These are phyloP conservation scores for Wickerhamomyces bisporus DNA, from an alignment of 805 yeast genomes.

Conservation along the genomic window DNA sequence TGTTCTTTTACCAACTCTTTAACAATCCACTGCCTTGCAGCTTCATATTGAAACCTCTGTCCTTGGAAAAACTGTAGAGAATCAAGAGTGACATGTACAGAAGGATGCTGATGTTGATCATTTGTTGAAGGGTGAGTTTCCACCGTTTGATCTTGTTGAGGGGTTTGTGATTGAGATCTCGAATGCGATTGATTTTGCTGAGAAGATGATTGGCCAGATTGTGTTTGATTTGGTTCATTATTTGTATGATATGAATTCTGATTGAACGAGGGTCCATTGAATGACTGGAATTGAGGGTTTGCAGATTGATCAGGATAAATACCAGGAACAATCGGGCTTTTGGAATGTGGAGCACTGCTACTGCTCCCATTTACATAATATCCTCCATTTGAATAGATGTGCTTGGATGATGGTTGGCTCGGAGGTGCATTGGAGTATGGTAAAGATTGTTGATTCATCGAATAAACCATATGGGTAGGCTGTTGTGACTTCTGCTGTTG, in stretches of 20 bases:
- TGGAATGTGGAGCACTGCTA: not conserved
- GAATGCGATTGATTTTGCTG: no score
- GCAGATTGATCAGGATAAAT: not conserved
- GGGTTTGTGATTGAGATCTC: no score
- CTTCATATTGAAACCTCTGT: constrained; percentile 19
- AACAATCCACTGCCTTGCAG: constrained; percentile 11
- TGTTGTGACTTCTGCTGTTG: not conserved
- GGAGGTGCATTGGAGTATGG: not conserved
- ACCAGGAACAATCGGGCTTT: not conserved
- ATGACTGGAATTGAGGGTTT: not conserved
- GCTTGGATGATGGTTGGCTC: not conserved
- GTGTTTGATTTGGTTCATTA: not conserved
- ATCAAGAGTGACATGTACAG: no score
- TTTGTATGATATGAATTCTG: no score
- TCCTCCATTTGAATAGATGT: no score
- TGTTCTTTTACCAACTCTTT: constrained; percentile 14
- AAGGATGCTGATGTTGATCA: no score
- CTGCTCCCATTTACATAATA: no score
- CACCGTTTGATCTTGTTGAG: no score
- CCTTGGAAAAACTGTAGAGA: constrained; percentile 13
- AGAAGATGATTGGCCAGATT: constrained; percentile 1
- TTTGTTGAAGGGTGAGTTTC: no score
- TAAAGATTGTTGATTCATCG: not conserved
- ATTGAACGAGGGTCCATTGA: not conserved
- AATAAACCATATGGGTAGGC: not conserved